These are phyloP conservation scores for Saccharum spontaneum DNA, from an alignment of 176 grass and related monocot genomes.

Conservation along the genomic window DNA sequence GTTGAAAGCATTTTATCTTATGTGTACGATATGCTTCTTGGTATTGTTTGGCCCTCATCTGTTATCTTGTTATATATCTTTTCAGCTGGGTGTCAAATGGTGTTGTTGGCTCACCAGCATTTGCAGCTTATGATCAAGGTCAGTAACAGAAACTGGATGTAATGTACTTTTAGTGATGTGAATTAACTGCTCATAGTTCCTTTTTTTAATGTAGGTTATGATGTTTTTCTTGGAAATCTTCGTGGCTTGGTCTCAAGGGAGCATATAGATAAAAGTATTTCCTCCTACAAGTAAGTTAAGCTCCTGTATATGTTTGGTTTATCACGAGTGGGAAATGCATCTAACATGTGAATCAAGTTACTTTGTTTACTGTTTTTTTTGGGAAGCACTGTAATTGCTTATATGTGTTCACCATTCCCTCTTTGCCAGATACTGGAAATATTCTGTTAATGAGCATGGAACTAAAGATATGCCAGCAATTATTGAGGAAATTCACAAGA, in stretches of 20 bases:
- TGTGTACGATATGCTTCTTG: neutral
- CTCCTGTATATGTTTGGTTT: slow-evolving; percentile 11
- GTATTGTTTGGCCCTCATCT: slow-evolving; percentile 18
- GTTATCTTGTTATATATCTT: neutral
- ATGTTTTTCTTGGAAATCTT: slow-evolving; percentile 98
- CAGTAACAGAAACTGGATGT: slow-evolving; percentile 33
- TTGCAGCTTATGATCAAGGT: slow-evolving; percentile 99
- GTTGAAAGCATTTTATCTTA: neutral
- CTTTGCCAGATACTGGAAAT: slow-evolving; percentile 81
- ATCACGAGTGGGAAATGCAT: neutral
- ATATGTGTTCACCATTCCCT: neutral
- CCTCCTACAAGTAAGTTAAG: slow-evolving; percentile 84
- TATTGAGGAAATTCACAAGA: slow-evolving; percentile 92
- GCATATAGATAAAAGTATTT: slow-evolving; percentile 78
- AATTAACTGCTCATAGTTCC: slow-evolving; percentile 10
- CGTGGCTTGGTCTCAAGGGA: slow-evolving; percentile 93
- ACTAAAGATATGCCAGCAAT: slow-evolving; percentile 86
- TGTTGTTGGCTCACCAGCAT: slow-evolving; percentile 97
- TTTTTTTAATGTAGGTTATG: slow-evolving; percentile 63
- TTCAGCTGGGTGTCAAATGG: slow-evolving; percentile 96
- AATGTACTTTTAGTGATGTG: neutral
- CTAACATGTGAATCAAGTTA: neutral
- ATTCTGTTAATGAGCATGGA: slow-evolving; percentile 97
- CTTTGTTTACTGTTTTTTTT: too few species aligned
- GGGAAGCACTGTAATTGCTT: neutral